Conservation (phyloP, 352 stramenopile genomes). For the Phytophthora nicotianae region DNA sequence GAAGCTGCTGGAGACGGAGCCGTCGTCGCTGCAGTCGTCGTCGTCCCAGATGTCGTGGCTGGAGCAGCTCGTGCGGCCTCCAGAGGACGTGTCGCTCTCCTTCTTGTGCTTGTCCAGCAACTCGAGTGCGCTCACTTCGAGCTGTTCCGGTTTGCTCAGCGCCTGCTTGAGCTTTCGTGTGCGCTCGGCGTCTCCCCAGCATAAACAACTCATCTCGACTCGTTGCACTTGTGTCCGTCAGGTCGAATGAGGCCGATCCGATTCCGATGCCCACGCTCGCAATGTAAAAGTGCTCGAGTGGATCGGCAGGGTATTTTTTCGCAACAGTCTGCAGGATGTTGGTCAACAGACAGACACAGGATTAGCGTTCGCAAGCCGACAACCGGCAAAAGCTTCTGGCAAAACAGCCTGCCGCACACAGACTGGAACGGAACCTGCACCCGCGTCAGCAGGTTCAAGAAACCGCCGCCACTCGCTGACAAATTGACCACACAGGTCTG, state of each 20-base stretch:
- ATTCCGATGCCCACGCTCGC: slow-evolving; percentile 15
- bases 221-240: slow-evolving; percentile 5
- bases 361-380: slow-evolving; percentile 20
- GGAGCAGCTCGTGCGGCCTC: slow-evolving; percentile 48
- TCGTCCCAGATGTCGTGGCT: slow-evolving; percentile 59
- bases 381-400: slow-evolving; percentile 20
- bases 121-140: slow-evolving; percentile 9
- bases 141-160: slow-evolving; percentile 9
- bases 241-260: not conserved
- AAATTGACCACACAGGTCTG: slow-evolving; percentile 3
- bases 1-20: slow-evolving; percentile 28
- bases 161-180: slow-evolving; percentile 41
- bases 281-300: slow-evolving; percentile 36
- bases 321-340: slow-evolving; percentile 13
- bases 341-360: slow-evolving; percentile 6
- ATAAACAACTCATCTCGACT: slow-evolving; percentile 36
- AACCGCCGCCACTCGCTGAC: slow-evolving; percentile 8
- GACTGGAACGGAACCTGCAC: slow-evolving; percentile 16
- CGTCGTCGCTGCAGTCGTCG: slow-evolving; percentile 50
- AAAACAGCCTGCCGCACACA: slow-evolving; percentile 27
- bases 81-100: slow-evolving; percentile 39
- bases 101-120: slow-evolving; percentile 11
- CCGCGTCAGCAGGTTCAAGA: slow-evolving; percentile 28
- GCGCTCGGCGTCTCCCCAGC: slow-evolving; percentile 45
- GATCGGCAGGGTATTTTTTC: slow-evolving; percentile 13